These are phyloP conservation scores for Aristolochia contorta DNA, from an alignment of 164 flowering plant genomes.

Conservation along the genomic window DNA sequence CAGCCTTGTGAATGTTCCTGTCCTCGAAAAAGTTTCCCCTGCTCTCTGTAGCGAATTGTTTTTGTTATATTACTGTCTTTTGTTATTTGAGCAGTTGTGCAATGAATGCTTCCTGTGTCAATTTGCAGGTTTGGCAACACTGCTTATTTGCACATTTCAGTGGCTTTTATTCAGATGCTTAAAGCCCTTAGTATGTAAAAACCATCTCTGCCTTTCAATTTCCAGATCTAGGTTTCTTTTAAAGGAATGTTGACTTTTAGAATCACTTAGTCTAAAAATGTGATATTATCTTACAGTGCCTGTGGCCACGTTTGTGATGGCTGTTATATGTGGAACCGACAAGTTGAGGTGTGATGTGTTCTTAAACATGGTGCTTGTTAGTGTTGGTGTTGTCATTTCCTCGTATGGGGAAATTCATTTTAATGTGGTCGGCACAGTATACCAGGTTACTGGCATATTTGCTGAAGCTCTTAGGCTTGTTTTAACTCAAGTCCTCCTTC, in stretches of 20 bases:
- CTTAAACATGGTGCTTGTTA: slow-evolving; percentile 94
- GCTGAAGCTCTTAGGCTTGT: slow-evolving; percentile 99
- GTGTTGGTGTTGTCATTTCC: slow-evolving; percentile 93
- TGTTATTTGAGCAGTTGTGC: too few relatives aligned
- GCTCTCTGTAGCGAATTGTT: not conserved
- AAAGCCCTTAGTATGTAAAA: slow-evolving; percentile 84
- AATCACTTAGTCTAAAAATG: not conserved
- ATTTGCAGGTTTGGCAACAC: slow-evolving; percentile 94
- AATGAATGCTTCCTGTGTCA: too few relatives aligned
- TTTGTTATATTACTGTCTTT: not conserved
- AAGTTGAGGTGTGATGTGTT: slow-evolving; percentile 85
- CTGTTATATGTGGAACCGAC: slow-evolving; percentile 95
- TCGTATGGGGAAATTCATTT: slow-evolving; percentile 98
- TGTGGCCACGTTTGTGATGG: slow-evolving; percentile 94
- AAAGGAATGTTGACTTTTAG: too few relatives aligned
- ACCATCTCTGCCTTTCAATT: not conserved
- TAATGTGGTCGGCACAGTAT: slow-evolving; percentile 85
- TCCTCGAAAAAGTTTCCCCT: too few relatives aligned
- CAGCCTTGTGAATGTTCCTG: too few relatives aligned
- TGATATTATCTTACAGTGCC: slow-evolving; percentile 63
- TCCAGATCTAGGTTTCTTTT: too few relatives aligned
- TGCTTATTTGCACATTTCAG: slow-evolving; percentile 96
- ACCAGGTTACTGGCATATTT: slow-evolving; percentile 95
- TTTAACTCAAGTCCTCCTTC: slow-evolving; percentile 94
- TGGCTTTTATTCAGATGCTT: slow-evolving; percentile 99